Evolutionary conservation across 306 rosid species (phyloP), one percentile per base, ranked within the genome.

Genomic region (Cajanus cajan): DNA sequence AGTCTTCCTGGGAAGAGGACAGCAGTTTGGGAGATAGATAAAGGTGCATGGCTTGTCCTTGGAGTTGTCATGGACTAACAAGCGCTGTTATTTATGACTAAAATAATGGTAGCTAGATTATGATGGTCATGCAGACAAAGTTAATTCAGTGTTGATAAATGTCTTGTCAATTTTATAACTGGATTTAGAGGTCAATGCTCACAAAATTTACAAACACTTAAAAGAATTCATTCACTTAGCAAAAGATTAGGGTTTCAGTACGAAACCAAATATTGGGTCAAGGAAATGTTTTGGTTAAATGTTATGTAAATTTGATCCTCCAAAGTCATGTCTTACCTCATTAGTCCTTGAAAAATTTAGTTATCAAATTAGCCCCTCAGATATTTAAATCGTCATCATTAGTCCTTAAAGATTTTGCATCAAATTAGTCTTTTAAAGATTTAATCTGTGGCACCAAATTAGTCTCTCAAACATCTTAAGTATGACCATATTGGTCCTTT

Each of bases 21-120:
- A 21, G 98, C 99, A 18, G 93, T 93, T 25, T 95, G 99, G 99
- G 99, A 95, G 87, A 86, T 95, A 80, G 99, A 95, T 70, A 95
- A 95, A 89, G 95, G 99, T 95, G 78, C 59, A 57, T 75, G 72
- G 57, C 57, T 51, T 82, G 77, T 87, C 78, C 75, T 61, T 66
- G 62, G 72, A 75, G 31, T 45, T 71, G 19, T 78, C 61, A 79
- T 67, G 77, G 44, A 70, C 65, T 85, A 45, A 64, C 58, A 6
- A 52, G 71, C 79, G 78, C 45, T 71, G 75, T 71, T 70, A 40
- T 21, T 74, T 74, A 24, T 58, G 79, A 37, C 48, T 52, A 71
- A 74, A 75, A 55, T 21, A 36, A 76, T 11, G 44, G 34, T 57
- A 55, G 44, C 47, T 73, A 18, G 37, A 61, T 61, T 25, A 61